These are phyloP conservation scores for Aureobasidium zeae DNA, from an alignment of 2,329 filamentous ascomycete species.

Conservation along the genomic window DNA sequence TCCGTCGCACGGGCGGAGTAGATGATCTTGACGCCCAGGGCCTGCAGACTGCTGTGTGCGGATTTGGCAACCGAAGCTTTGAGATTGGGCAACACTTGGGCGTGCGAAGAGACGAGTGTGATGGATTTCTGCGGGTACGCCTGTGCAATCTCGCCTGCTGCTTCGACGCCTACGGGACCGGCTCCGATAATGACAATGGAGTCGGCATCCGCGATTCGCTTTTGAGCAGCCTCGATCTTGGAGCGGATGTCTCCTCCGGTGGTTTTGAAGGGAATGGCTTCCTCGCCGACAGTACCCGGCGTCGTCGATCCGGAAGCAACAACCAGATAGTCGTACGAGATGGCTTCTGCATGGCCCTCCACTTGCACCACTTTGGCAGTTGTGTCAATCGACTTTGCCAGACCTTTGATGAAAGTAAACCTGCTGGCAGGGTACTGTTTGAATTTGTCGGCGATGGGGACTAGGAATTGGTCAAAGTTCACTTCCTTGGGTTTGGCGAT, in stretches of 20 bases:
- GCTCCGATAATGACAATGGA: constrained; percentile 8
- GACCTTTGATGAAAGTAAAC: constrained; percentile 42
- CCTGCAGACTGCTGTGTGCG: constrained; percentile 2
- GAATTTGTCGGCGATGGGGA: constrained; percentile 37
- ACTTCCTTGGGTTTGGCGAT: constrained; percentile 12
- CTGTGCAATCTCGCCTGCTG: constrained; percentile 9
- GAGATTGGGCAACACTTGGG: constrained; percentile 6
- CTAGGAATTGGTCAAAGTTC: constrained; percentile 4
- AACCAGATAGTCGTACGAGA: constrained; percentile 41
- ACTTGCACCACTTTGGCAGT: constrained; percentile 34
- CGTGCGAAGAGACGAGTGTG: constrained; percentile 4
- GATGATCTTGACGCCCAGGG: constrained; percentile 6
- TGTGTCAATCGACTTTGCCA: constrained; percentile 37
- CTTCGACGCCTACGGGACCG: constrained; percentile 6
- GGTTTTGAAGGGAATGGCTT: constrained; percentile 15
- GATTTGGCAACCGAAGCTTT: constrained; percentile 3
- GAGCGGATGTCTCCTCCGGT: constrained; percentile 6
- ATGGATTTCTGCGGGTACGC: constrained; percentile 1
- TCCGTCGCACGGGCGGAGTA: constrained; percentile 5
- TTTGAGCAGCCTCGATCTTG: constrained; percentile 7
- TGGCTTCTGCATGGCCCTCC: constrained; percentile 22
- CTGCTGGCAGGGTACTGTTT: constrained; percentile 35
- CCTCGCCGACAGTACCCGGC: constrained; percentile 9
- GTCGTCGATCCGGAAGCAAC: constrained; percentile 43
- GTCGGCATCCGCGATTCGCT: constrained; percentile 1